Base-by-base conservation (phyloP, 2,329 filamentous ascomycete genomes). In the Byssothecium circinans region DNA sequence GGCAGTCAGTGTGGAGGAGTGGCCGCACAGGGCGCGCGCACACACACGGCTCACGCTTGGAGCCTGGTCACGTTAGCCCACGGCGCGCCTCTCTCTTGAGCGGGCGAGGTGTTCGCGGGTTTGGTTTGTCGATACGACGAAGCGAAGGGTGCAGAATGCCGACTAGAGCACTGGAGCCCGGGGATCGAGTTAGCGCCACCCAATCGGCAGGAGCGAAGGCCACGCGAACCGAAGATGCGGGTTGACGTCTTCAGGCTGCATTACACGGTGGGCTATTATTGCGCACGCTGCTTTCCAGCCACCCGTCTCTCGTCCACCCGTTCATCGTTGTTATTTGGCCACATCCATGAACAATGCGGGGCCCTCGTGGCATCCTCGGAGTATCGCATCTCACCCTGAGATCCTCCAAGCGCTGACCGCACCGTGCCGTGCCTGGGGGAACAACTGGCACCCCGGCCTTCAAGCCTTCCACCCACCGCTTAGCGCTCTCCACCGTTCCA, bases 121-220 rank as follows among this genome's bases (percentile, higher is more conserved):
- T 27, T 6, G 6, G 29, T 32, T 8, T n/a, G 12, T 32, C 29
- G 29, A 32, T 32, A 12, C 10, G 14, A 14, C 6, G 6, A n/a
- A n/a, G n/a, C n/a, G n/a, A n/a, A n/a, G n/a, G n/a, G n/a, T n/a
- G n/a, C n/a, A n/a, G n/a, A n/a, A n/a, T n/a, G n/a, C n/a, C n/a
- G n/a, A n/a, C n/a, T n/a, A n/a, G n/a, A n/a, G n/a, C n/a, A n/a
- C n/a, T n/a, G n/a, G 29, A n/a, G 49, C 47, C 50, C 39, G 45
- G 50, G 44, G 40, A 45, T 39, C 49, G 47, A 43, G 41, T n/a
- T 36, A 36, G 34, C 34, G 34, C 34, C 34, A 36, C 34, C 36
- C 36, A 39, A 39, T 39, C 18, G 36, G 36, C 18, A 39, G 20
- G 18, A 14, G 23, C 23, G 23, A 25, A 15, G 17, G 17, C 19